Base-by-base conservation (phyloP, 2,329 filamentous ascomycete genomes). In the Talaromyces albobiverticillius region DNA sequence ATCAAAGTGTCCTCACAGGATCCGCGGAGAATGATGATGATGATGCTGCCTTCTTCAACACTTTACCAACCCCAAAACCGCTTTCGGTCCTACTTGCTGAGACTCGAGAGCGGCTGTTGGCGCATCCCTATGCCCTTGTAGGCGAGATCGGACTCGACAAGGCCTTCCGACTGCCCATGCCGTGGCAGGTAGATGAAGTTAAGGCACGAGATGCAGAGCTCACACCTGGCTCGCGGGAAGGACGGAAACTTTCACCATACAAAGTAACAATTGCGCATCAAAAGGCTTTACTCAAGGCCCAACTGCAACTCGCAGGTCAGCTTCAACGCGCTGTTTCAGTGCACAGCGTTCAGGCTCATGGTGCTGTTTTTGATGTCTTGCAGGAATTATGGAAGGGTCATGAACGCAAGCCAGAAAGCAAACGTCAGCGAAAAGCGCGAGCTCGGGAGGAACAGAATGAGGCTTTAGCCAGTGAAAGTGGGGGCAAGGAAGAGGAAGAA, bases 61-160 rank as follows among this genome's bases (percentile, higher is more conserved):
- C 74, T 5, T 70, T 86, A 0, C 83, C 83, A 1, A 67, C 77
- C 18, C 83, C 83, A 0, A 74, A 70, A 29, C 75, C 80, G 0
- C 76, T 86, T 18, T 79, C 77, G 0, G 51, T 70, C 3, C 79
- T 84, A 57, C 69, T 86, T 8, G 56, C 67, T 1, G 74, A 81
- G 59, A 82, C 79, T 0, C 72, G 74, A 32, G 56, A 64, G 6
- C 72, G 79, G 34, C 74, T 87, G 0, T 32, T 71, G n/a, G 60
- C 64, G 3, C 78, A 80, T 54, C 82, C 83, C 1, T 65, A 74
- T 40, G 81, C 84, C 1, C 71, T 86, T 0, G 73, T 87, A 2
- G 84, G 84, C 5, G 84, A 87, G 64, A 75, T 87, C 4, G 84
- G 84, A 0, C 71, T 87, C 3, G 84, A 87, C 64, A 80, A 79